Evolutionary conservation across 768 basidiomycete species (phyloP).

Genomic region (Neoboletus subvelutipes): DNA sequence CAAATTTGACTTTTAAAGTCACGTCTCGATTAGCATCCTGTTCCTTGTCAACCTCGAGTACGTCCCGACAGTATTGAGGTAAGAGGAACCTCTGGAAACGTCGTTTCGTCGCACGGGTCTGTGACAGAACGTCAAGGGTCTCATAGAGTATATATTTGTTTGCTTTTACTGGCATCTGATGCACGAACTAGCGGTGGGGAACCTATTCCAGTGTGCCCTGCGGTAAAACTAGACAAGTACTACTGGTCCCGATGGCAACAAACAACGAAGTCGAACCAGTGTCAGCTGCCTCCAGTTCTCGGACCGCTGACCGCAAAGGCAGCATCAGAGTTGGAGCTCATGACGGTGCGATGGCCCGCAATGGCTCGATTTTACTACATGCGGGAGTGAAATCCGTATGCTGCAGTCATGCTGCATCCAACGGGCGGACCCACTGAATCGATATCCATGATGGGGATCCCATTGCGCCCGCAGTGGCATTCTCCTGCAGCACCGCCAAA

Average conservation of each 20-base stretch:
- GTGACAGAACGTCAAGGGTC: neutral
- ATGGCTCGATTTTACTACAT: neutral
- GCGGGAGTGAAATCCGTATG: neutral
- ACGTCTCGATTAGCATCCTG: neutral
- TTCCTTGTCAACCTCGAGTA: neutral
- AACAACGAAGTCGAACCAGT: neutral
- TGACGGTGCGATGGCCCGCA: neutral
- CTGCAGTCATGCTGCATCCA: constrained; percentile 24
- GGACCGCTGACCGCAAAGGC: neutral
- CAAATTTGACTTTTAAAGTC: constrained; percentile 62
- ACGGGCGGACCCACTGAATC: constrained; percentile 41
- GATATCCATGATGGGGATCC: constrained; percentile 42
- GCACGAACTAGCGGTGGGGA: neutral
- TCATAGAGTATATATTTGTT: neutral
- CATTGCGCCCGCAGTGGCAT: neutral
- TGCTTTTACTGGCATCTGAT: neutral
- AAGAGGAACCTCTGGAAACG: neutral
- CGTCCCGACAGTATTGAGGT: neutral
- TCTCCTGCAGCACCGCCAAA: constrained; percentile 21
- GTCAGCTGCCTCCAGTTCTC: neutral
- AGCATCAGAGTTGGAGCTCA: neutral
- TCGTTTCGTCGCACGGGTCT: neutral
- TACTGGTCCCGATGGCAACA: neutral
- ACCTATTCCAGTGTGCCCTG: neutral
- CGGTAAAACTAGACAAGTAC: neutral